These are phyloP conservation scores for Euphorbia corollata DNA, from an alignment of 441 rosid genomes.

Conservation along the genomic window DNA sequence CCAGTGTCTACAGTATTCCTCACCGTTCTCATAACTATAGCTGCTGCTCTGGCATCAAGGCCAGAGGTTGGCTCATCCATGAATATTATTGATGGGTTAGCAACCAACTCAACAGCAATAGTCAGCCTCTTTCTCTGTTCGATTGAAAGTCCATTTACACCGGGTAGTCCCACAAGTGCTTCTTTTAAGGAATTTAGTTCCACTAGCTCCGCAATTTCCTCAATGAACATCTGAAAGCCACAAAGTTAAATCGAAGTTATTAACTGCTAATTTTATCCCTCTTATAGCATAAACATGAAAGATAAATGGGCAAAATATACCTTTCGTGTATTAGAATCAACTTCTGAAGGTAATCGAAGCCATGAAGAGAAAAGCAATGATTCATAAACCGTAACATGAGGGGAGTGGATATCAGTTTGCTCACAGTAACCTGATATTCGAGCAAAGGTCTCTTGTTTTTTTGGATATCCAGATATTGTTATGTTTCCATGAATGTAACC, in stretches of 20 bases:
- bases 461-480: constrained; percentile 53
- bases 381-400: constrained; percentile 57
- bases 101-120: constrained; percentile 62
- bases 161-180: constrained; percentile 62
- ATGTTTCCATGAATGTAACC: constrained; percentile 52
- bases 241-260: neutral
- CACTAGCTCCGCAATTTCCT: constrained; percentile 64
- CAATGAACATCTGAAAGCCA: constrained; percentile 46
- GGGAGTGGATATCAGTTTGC: constrained; percentile 69
- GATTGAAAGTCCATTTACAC: constrained; percentile 54
- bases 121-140: constrained; percentile 69
- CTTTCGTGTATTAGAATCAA: constrained; percentile 41
- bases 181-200: constrained; percentile 47
- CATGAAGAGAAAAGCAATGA: constrained; percentile 66
- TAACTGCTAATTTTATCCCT: neutral
- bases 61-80: constrained; percentile 77
- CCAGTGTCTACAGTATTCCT: constrained; percentile 68
- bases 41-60: constrained; percentile 69
- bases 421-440: constrained; percentile 69
- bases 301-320: constrained; percentile 18
- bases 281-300: neutral
- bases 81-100: constrained; percentile 61
- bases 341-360: constrained; percentile 53
- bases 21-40: constrained; percentile 68
- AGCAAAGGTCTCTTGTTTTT: constrained; percentile 69